Evolutionary conservation across 2,329 filamentous ascomycete species (phyloP), one percentile per base, ranked within the genome.

Genomic region (Microsporum canis): DNA sequence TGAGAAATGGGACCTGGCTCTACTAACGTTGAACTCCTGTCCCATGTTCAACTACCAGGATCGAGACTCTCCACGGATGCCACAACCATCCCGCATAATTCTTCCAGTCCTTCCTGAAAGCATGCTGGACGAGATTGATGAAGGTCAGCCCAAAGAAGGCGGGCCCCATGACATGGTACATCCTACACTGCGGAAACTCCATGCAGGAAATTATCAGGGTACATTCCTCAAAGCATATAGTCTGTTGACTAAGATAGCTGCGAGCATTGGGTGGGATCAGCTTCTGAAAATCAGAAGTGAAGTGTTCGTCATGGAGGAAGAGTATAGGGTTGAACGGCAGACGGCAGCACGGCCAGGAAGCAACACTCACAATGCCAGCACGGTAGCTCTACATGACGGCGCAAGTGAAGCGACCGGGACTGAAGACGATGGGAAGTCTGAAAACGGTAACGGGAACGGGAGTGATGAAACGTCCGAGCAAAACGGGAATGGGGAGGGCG

Each of bases 11-110:
- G 94, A 97, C 71, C 85, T 97, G 67, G 94, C 94, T 0, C 82
- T 99, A 29, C 86, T 95, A 3, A 97, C 94, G 3, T 81, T 99
- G 59, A 99, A 99, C 76, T 99, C 94, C 17, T 99, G 94, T 73
- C 94, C 94, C 6, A 99, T 99, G 94, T 99, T 99, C 74, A 99
- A 94, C 5, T 97, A 99, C 74, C 94, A 97, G 75, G 94, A 99
- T 75, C 97, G 96, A 74, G 94, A 99, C 72, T 88, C 91, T 4
- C 94, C 94, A 2, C 78, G 94, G 63, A 92, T 97, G 88, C 94
- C 94, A 0, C 91, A 96, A 70, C 91, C 94, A 0, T 87, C 88
- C 68, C 88, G 91, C 61, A 88, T 97, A 47, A 85, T 88, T 67
- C 82, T 99, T 12, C 94, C 94, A 0, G 88, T 92, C 14, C 81